Base-by-base conservation (phyloP, 805 yeast species). In the Cephaloascus albidus region DNA sequence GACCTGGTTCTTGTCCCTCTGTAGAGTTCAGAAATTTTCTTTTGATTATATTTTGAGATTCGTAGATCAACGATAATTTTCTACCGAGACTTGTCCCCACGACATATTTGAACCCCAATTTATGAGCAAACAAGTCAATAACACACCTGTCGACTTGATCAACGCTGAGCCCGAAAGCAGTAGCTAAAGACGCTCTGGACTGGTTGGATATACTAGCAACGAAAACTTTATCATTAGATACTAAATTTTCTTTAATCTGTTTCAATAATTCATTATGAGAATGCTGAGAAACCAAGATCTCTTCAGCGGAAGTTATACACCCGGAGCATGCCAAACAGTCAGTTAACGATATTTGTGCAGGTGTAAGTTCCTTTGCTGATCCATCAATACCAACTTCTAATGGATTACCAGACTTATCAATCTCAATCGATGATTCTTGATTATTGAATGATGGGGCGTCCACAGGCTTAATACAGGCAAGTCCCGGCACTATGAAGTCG, bases 321-420 rank as follows among this genome's bases (percentile, higher is more conserved):
- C 98, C 98, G 6, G 94, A 79, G 54, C 98, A 93, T 0, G 98
- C 98, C 39, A 93, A 65, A 60, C 98, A 93, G 63, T 93, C 98
- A 16, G 88, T 81, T 38, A 93, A 62, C 2, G 93, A 83, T 36
- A 93, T 90, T 46, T 85, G 90, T 0, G 97, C 97, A 38, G 87
- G 79, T 20, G 81, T 72, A 4, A 87, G 63, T 28, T 70, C 67
- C 3, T 68, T 53, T 4, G 63, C 62, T 18, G 76, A 78, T 43
- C 76, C 80, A 36, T 74, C 76, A 36, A 72, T 70, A 4, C 81
- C 75, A 2, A 87, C 88, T 48, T 85, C 89, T 8, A 78, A 51
- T 5, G 85, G 82, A 32, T 71, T 69, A 3, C 85, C 86, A 34
- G 69, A 65, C 18, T 57, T 52, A 41, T 74, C 81, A 18, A 77